Evolutionary conservation across 2,329 filamentous ascomycete genomes (phyloP), one percentile per base, ranked within the genome.

Genomic region (Phaeoacremonium minimum): DNA sequence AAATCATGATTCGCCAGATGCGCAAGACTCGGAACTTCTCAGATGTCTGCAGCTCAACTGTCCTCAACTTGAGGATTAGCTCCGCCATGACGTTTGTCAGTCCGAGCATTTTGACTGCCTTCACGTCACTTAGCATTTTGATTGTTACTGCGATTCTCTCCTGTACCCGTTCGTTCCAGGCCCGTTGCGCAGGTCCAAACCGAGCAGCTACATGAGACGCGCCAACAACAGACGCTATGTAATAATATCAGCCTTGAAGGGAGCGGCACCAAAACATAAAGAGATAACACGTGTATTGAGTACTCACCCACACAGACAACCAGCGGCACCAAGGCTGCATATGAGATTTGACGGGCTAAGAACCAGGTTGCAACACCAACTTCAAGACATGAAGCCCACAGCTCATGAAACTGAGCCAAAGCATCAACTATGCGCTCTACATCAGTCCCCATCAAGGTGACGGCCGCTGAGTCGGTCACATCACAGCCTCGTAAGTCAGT

Each of bases 91-190:
- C 38, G 2, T 38, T 33, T 1, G 49, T 34, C 1, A 62, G 44
- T 0, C 63, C 64, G 11, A 61, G 55, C 56, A 70, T 69, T 46
- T 69, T 71, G 15, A 71, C 55, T 17, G 62, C 57, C 41, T 67
- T 67, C 53, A 71, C 67, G 4, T 64, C 58, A n/a, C 53, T 53
- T 0, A 71, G 55, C 50, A 67, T 58, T 4, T 51, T 52, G 2
- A 57, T 51, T 0, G 67, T 71, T 4, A 61, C 52, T 5, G 58
- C 53, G 5, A 71, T 57, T 5, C 67, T 61, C 28, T 58, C 52
- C 46, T 71, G 60, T 11, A 71, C 63, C 17, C 53, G 58, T 32
- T 64, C 59, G 20, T 66, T 60, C 67, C 66, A 71, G 1, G 50
- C 44, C 46, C 42, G 56, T 43, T 50, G 56, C 19, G 45, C 58